Evolutionary conservation across 352 stramenopile genomes (phyloP), one percentile per base, ranked within the genome.

Genomic region (Phytopythium helicoides): DNA sequence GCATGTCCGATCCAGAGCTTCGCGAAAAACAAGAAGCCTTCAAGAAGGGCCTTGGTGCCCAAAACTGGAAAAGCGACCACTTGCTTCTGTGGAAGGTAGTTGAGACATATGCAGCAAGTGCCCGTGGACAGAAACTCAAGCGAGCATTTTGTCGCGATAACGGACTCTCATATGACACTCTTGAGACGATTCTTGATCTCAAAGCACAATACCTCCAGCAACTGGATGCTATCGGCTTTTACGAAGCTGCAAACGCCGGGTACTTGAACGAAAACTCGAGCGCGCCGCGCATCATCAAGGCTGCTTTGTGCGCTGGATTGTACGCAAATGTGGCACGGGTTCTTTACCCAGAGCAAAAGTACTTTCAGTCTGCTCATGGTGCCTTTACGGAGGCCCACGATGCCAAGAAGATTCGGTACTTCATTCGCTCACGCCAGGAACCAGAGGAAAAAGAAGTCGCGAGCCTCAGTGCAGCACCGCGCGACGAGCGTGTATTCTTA

Each of bases 331-430:
- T 95, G 11, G 72, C 77, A 19, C 67, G 88, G 49, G 85, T 95
- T 16, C 71, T 98, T 49, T 93, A 97, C 59, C 92, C 94, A 10
- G 78, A 92, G 42, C 83, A 95, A 45, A 98, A 98, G 56, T 99
- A 98, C 71, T 94, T 96, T 46, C 91, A 98, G 64, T 87, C 90
- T 18, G 85, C 87, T 0, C 88, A 96, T 58, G 95, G 95, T 47
- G 86, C 87, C 11, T 61, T 97, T 19, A 90, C 94, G 26, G 92
- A 97, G 47, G 86, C 97, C 31, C 87, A 89, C 47, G 81, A 97
- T 44, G 91, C 95, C 23, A 96, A 96, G 65, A 83, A 97, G 56
- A 84, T 98, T 23, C 91, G 92, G 44, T 98, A 98, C 50, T 98
- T 97, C 64, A 88, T 97, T 45, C 84, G 73, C 22, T 65, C 58